Base-by-base conservation (phyloP, 805 yeast species). In the Saccharomycopsis capsularis region DNA sequence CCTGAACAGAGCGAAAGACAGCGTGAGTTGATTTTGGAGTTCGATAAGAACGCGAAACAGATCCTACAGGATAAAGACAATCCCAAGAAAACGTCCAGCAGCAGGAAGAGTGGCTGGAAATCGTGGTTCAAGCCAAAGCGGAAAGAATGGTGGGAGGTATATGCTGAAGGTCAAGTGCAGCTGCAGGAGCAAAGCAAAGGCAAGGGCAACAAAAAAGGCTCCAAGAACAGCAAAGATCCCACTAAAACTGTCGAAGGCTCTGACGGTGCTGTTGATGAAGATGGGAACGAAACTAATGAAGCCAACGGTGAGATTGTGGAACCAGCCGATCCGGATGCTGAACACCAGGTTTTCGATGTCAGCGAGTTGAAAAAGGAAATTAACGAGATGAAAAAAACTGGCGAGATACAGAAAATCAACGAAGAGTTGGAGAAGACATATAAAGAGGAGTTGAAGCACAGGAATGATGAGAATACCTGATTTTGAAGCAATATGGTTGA, bases 1-100 rank as follows among this genome's bases (percentile, higher is more conserved):
- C 87, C 95, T 2, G 95, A 87, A 56, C 80, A 82, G 58, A 75
- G 79, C 22, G 89, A 89, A 56, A 78, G 91, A 56, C 95, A 89
- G 60, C 72, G 96, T 52, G 80, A 86, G 60, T 70, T 93, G 58
- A 74, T 93, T 11, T 70, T 73, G 50, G 99, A 93, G 62, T 85
- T 91, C 58, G 96, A 88, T 56, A 87, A 84, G 55, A 95, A 95
- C 0, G 75, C 86, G 48, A 79, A 78, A 47, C 76, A 76, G 55
- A 69, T 80, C 71, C 74, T 73, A 45, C 62, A 68, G 46, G 65
- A 65, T 13, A 62, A 63, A 22, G 64, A 68, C 47, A 64, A 66
- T 21, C 60, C 61, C 44, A 16, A 24, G 2, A 36, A 36, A 37
- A 60, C 66, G 45, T 64, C 63, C 9, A 61, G 63, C 21, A 64